Percentiles rank a stretch among this genome's conserved stretches.
These are phyloP conservation scores for Gyrodon lividus DNA, from an alignment of 768 basidiomycete species.

Conservation along the genomic window DNA sequence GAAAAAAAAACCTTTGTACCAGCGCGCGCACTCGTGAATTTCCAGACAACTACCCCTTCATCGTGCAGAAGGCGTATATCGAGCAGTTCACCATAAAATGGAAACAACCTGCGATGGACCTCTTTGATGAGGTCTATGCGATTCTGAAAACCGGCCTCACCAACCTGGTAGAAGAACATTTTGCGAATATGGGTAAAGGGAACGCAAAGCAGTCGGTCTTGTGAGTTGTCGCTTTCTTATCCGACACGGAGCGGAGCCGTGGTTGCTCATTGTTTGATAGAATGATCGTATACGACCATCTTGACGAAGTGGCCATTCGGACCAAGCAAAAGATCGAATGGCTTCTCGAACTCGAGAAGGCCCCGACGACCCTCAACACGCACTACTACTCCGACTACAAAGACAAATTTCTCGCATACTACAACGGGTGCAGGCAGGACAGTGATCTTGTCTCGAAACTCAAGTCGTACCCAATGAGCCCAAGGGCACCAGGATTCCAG, in stretches of 20 bases:
- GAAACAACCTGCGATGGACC: constrained; percentile 42
- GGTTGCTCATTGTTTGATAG: constrained; percentile 25
- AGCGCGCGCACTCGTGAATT: constrained; percentile 73
- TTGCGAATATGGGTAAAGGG: constrained; percentile 52
- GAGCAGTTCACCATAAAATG: constrained; percentile 44
- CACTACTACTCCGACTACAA: constrained; percentile 48
- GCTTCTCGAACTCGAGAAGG: constrained; percentile 47
- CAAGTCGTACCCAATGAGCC: neutral
- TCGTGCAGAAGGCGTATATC: constrained; percentile 56
- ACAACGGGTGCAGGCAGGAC: constrained; percentile 33
- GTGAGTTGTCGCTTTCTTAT: constrained; percentile 29
- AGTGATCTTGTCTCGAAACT: constrained; percentile 1
- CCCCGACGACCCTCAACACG: constrained; percentile 47
- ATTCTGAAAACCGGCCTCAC: constrained; percentile 41
- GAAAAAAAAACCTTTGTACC: neutral
- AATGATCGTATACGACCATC: constrained; percentile 44
- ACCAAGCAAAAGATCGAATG: constrained; percentile 43
- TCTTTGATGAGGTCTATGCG: constrained; percentile 42
- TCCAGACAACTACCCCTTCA: constrained; percentile 64
- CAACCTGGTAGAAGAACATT: constrained; percentile 47
- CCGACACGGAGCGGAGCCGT: neutral
- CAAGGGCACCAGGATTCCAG: neutral
- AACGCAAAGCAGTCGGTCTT: constrained; percentile 47
- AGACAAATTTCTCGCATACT: constrained; percentile 47
- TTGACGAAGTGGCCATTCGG: constrained; percentile 39